phyloP scores from a whole-genome alignment of 495 filamentous ascomycete genomes.

The Hypoxylon subgilvum region DNA sequence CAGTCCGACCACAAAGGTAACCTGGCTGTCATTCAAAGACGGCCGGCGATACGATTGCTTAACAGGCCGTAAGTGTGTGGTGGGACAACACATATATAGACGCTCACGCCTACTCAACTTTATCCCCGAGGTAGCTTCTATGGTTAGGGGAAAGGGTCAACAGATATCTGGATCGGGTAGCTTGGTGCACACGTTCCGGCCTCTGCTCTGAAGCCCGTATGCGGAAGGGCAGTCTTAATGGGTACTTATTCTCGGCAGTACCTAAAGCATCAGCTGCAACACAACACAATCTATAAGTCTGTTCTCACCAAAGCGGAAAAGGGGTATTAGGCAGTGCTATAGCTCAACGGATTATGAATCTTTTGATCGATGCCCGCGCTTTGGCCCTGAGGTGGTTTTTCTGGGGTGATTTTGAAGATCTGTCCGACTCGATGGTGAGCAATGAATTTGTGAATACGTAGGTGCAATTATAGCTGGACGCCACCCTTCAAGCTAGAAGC shows the following conservation, averaged over 20 bases:
- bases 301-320: conserved; percentile 8
- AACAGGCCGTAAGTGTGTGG: conserved; percentile 21
- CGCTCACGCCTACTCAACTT: conserved; percentile 25
- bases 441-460: conserved; percentile 25
- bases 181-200: conserved; percentile 17
- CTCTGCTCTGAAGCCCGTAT: conserved; percentile 7
- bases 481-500: conserved; percentile 39
- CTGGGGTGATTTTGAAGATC: conserved; percentile 10
- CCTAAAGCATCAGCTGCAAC: conserved; percentile 27
- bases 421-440: conserved; percentile 8
- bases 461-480: conserved; percentile 28
- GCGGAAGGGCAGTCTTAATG: conserved; percentile 8
- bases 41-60: conserved; percentile 23
- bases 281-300: conserved; percentile 2
- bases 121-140: conserved; percentile 18
- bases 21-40: conserved; percentile 29
- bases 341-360: conserved; percentile 6
- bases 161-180: conserved; percentile 20
- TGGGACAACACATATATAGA: conserved; percentile 33
- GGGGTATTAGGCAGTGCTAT: conserved; percentile 17
- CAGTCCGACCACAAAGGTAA: conserved; percentile 33
- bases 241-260: conserved; percentile 25
- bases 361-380: conserved; percentile 17
- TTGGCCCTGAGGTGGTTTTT: conserved; percentile 4
- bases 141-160: conserved; percentile 23